Conservation (phyloP, 495 filamentous ascomycete species). For the Tirmania nivea region DNA sequence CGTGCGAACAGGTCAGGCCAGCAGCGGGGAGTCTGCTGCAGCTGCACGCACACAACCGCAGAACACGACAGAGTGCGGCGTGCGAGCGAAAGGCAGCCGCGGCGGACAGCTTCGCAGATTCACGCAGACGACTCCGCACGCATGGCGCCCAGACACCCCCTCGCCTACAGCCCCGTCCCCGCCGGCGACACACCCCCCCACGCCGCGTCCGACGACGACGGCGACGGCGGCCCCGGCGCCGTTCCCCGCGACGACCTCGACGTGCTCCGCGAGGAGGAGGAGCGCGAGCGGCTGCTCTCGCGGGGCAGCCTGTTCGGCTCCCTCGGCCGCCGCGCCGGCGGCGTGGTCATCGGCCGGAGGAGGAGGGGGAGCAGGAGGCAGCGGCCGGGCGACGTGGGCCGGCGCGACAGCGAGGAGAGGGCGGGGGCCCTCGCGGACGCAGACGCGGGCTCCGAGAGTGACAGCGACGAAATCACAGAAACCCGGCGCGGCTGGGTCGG, state of each 20-base stretch:
- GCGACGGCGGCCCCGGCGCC: neutral
- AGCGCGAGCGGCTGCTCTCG: constrained; percentile 54
- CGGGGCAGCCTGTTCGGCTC: constrained; percentile 22
- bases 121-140: no score
- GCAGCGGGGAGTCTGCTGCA: no score
- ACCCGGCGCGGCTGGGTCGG: constrained; percentile 8
- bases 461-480: constrained; percentile 21
- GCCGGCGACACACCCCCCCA: neutral
- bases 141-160: no score
- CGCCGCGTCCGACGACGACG: neutral
- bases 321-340: constrained; percentile 10
- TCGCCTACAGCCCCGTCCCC: constrained; percentile 6
- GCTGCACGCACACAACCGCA: no score
- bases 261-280: constrained; percentile 75
- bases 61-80: no score
- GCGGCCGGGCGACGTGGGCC: constrained; percentile 32
- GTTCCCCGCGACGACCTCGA: constrained; percentile 36
- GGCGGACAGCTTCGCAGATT: no score
- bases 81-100: no score
- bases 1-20: no score
- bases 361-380: constrained; percentile 52
- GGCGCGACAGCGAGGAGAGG: constrained; percentile 18
- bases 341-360: constrained; percentile 34
- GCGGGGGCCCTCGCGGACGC: constrained; percentile 1
- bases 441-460: neutral